Evolutionary conservation across 441 rosid genomes (phyloP), one percentile per base, ranked within the genome.

Genomic region (Manihot esculenta): DNA sequence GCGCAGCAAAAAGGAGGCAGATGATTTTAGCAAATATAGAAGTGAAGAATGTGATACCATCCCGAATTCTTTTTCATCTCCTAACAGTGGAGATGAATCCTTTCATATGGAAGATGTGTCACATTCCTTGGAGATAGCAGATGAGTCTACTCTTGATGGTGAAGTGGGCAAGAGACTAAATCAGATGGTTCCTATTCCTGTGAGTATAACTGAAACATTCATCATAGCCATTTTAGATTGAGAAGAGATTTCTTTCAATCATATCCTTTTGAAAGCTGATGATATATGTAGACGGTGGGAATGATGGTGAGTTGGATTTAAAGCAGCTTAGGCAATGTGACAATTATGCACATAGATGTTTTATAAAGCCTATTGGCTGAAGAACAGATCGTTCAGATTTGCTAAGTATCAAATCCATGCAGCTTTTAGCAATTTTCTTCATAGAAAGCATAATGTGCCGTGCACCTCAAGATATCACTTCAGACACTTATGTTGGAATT

Each of bases 151-250:
- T 23, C 82, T 88, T 79, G 96, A 88, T 83, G 88, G 85, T 70
- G 95, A 87, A 80, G 84, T 91, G 76, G 97, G 92, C 73, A 91
- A 88, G 83, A 87, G 94, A 73, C 66, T 95, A 78, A 83, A 88
- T 81, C 85, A 87, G 57, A 91, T 95, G 98, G 83, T 86, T 74
- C 91, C 97, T 70, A 70, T 93, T 84, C 89, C 97, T 64, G 98
- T 95, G 82, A 89, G 97, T 84, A 62, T 64, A 10, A 21, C 53
- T 42, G 63, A 45, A 67, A 64, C 33, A 62, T 59, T 17, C 42
- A 38, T n/a, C 41, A 23, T 67, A 20, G 48, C 45, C 27, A 15
- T 3, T 55, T 33, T 62, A 44, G 14, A 33, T 50, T 14, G 38
- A 50, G 60, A 27, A 42, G 20, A 50, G 51, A 55, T 54, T 35